Evolutionary conservation across 179 eudicot species (phyloP).

Genomic region (Kewa caespitosa): DNA sequence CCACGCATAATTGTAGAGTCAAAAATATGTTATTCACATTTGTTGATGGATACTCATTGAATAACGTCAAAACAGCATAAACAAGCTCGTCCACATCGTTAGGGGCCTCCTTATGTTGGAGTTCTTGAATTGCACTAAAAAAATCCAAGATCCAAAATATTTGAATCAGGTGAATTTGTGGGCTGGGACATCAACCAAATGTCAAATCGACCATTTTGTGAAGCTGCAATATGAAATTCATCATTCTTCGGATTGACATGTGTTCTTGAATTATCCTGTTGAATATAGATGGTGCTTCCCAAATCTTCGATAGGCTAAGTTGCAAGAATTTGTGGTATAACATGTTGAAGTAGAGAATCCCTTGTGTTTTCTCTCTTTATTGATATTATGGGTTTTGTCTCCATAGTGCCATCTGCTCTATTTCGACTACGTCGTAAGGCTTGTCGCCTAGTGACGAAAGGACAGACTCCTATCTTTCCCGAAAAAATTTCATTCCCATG

Average conservation of each 20-base stretch:
- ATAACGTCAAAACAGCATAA: conserved; percentile 9
- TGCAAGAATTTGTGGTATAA: not conserved
- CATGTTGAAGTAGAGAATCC: conserved; percentile 2
- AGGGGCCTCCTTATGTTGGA: conserved; percentile 20
- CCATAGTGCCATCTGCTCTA: not conserved
- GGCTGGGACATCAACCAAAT: conserved; percentile 21
- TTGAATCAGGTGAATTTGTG: conserved; percentile 26
- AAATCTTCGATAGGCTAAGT: not conserved
- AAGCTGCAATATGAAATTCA: conserved; percentile 16
- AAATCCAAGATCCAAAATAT: conserved; percentile 26
- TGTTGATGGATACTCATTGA: not conserved
- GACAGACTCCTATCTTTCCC: conserved; percentile 4
- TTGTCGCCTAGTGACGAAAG: not conserved
- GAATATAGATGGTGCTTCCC: conserved; percentile 7
- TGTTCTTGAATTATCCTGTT: conserved; percentile 31
- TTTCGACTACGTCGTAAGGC: conserved; percentile 4
- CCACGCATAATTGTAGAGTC: not conserved
- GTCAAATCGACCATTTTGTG: conserved; percentile 20
- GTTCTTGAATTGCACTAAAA: conserved; percentile 21
- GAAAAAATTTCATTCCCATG: conserved; percentile 1
- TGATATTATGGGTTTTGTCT: conserved; percentile 5
- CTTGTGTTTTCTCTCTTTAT: not conserved
- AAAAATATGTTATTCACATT: not conserved
- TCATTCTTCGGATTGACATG: conserved; percentile 13
- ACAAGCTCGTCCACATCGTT: conserved; percentile 1